Conservation (phyloP, 2,329 filamentous ascomycete genomes). For the Akanthomyces uredinophilus region DNA sequence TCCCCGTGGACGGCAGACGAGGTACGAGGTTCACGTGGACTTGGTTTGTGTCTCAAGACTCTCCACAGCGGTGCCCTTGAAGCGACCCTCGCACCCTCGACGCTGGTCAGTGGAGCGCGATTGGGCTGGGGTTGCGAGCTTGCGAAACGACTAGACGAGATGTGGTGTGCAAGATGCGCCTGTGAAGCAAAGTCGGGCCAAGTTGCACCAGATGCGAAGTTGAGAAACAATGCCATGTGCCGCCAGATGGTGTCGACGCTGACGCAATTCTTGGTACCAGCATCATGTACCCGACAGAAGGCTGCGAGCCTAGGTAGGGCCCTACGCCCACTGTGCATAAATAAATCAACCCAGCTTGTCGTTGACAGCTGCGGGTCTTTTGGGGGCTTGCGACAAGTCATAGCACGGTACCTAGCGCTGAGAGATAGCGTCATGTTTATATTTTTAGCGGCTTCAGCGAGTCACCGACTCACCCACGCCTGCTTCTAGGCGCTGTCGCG, state of each 20-base stretch:
- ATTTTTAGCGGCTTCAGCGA: neutral
- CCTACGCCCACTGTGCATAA: too few species aligned
- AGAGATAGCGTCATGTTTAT: neutral
- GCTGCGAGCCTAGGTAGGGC: neutral
- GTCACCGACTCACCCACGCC: neutral
- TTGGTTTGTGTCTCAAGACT: constrained; percentile 6
- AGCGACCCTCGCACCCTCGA: neutral
- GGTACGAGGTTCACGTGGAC: constrained; percentile 13
- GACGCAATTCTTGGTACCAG: neutral
- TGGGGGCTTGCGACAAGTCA: neutral
- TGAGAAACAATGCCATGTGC: neutral
- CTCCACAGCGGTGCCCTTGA: constrained; percentile 7
- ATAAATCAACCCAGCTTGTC: neutral
- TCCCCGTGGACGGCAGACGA: neutral
- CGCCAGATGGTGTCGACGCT: neutral
- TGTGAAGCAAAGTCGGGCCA: neutral
- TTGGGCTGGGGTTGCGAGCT: neutral
- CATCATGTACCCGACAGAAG: neutral
- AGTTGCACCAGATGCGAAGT: neutral
- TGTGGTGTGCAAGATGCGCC: neutral
- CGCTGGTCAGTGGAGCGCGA: neutral
- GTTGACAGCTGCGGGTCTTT: constrained; percentile 6
- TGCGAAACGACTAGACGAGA: neutral
- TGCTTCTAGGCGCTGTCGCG: neutral
- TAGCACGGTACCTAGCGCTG: neutral